These are phyloP conservation scores for Auxenochlorella protothecoides DNA, from an alignment of 139 green algal genomes.

Conservation along the genomic window DNA sequence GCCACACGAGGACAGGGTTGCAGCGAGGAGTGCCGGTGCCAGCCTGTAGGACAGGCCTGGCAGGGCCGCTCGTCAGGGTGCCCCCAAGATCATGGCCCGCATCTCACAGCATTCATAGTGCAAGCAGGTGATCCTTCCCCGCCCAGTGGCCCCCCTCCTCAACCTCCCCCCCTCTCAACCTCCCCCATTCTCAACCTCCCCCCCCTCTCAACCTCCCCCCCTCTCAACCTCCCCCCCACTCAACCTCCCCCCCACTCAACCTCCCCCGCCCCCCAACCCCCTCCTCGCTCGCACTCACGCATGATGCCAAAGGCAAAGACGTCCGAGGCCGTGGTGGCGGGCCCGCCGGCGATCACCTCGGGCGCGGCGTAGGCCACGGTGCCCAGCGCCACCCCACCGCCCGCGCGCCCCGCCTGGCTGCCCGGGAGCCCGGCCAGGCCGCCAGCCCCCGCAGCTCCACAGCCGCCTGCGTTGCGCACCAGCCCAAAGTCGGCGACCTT, in stretches of 20 bases:
- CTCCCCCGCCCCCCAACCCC: not conserved
- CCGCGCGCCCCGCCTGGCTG: no score
- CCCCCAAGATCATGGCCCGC: not conserved
- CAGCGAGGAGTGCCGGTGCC: not conserved
- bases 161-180: not conserved
- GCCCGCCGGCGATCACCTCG: slow-evolving; percentile 15
- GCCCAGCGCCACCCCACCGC: slow-evolving; percentile 6
- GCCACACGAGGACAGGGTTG: not conserved
- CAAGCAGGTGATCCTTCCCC: not conserved
- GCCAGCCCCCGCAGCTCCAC: not conserved
- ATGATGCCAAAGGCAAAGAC: slow-evolving; percentile 40
- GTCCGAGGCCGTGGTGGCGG: slow-evolving; percentile 7
- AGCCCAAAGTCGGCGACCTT: slow-evolving; percentile 10
- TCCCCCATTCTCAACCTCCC: no score
- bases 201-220: not conserved
- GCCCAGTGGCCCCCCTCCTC: not conserved
- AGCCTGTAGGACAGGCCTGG: not conserved
- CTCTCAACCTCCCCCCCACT: not conserved
- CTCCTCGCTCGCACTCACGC: slow-evolving; percentile 2
- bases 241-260: not conserved
- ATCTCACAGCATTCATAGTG: not conserved
- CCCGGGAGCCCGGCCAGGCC: slow-evolving; percentile 4
- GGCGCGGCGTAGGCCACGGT: slow-evolving; percentile 44
- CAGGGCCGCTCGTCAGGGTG: not conserved
- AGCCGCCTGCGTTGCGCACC: not conserved